Base-by-base conservation (phyloP, 2,329 filamentous ascomycete species). In the Ilyonectria robusta region DNA sequence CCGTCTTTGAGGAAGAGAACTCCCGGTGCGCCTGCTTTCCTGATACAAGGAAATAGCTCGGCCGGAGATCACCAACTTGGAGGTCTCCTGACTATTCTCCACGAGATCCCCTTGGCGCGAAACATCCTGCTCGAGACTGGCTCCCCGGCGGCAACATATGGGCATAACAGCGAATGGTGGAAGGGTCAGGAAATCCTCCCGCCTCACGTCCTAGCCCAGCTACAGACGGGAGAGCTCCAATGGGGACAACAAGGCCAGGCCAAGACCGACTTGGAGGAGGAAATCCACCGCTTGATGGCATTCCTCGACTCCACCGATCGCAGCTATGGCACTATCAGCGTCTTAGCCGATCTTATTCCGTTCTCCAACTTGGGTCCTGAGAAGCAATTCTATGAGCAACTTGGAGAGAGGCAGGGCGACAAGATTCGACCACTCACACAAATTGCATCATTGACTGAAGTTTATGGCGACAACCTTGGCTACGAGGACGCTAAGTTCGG, bases 261-360 rank as follows among this genome's bases (percentile, higher is more conserved):
- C 72, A 35, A 78, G 77, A 54, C 77, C 13, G 77, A 82, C 19
- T 81, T 88, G 65, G 78, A 81, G 58, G 83, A 88, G 26, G 89
- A 91, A 75, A 70, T 91, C 2, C 89, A 91, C 70, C 87, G 89
- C 15, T 77, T 92, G 6, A 85, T 92, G 81, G 89, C 88, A 10
- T 91, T 92, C 67, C 82, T 92, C 3, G 89, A 91, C 63, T 81
- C 78, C 10, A 89, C 89, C 0, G 86, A 91, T 29, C 84, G 90
- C 48, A 86, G 85, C 48, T 91, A 90, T 69, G 89, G 87, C 15
- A 87, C 86, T 0, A 84, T 84, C 23, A 86, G 88, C 62, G 79
- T 81, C 6, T 76, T 91, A 6, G 76, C 80, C 5, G 78, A 83
- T 13, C 69, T 81, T 35, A 77, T 80, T 13, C 77, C 82, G 23